phyloP scores from a whole-genome alignment of 2,329 filamentous ascomycete species.

The Colletotrichum horii region DNA sequence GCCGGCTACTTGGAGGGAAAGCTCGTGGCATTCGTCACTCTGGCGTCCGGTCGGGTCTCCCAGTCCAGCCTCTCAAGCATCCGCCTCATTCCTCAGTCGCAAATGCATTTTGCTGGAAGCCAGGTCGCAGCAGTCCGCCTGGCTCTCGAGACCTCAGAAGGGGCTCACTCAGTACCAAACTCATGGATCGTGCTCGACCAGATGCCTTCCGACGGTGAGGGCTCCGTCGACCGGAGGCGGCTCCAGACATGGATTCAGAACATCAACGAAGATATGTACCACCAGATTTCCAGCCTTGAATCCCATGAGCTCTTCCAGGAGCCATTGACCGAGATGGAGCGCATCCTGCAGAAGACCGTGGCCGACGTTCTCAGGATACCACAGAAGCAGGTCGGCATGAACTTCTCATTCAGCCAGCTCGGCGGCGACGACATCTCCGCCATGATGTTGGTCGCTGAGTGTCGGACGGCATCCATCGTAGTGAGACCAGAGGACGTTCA shows the following conservation, averaged over 20 bases:
- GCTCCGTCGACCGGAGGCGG: slow-evolving; percentile 45
- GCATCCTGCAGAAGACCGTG: slow-evolving; percentile 41
- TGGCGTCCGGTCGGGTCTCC: slow-evolving; percentile 33
- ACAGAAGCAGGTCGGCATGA: slow-evolving; percentile 44
- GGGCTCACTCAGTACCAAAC: slow-evolving; percentile 41
- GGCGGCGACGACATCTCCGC: slow-evolving; percentile 45
- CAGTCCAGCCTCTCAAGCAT: slow-evolving; percentile 31
- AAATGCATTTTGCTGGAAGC: slow-evolving; percentile 44
- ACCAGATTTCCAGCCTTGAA: slow-evolving; percentile 49
- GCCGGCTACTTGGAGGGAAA: slow-evolving; percentile 57
- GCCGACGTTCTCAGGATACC: slow-evolving; percentile 43
- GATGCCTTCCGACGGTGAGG: slow-evolving; percentile 47
- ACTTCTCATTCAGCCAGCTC: slow-evolving; percentile 43
- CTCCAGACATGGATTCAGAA: slow-evolving; percentile 62
- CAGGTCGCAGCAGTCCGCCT: slow-evolving; percentile 44
- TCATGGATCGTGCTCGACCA: slow-evolving; percentile 53
- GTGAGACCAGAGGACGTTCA: slow-evolving; percentile 42
- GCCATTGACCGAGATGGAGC: slow-evolving; percentile 43
- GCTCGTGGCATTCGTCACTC: slow-evolving; percentile 51
- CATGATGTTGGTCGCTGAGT: slow-evolving; percentile 41
- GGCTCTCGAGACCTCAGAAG: slow-evolving; percentile 31
- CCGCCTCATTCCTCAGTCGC: slow-evolving; percentile 38
- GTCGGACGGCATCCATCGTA: slow-evolving; percentile 41
- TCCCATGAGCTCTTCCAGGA: slow-evolving; percentile 37
- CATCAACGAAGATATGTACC: slow-evolving; percentile 50